Percentiles rank a stretch among this genome's conserved stretches.
Conservation (phyloP, 2,329 filamentous ascomycete genomes). For the Chrysosporium keratinophilum region DNA sequence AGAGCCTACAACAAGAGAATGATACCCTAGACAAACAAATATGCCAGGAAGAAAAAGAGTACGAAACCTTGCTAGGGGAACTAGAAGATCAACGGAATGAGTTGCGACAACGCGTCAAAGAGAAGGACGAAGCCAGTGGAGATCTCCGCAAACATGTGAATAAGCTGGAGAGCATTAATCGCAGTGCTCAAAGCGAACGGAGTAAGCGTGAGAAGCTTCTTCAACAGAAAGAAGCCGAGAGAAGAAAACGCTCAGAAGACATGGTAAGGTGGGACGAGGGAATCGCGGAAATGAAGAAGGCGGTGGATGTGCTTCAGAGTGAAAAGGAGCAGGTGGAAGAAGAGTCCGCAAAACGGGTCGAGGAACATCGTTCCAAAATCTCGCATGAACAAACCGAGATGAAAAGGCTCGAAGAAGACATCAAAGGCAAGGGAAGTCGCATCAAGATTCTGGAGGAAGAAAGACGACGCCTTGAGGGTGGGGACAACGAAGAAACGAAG, state of each 20-base stretch:
- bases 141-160: slow-evolving; percentile 74
- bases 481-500: slow-evolving; percentile 42
- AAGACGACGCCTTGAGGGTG: slow-evolving; percentile 40
- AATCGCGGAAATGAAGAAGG: slow-evolving; percentile 42
- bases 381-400: slow-evolving; percentile 40
- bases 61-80: slow-evolving; percentile 53
- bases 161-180: slow-evolving; percentile 68
- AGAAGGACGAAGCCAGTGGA: slow-evolving; percentile 82
- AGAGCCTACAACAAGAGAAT: slow-evolving; percentile 69
- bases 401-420: slow-evolving; percentile 51
- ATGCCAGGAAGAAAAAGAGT: slow-evolving; percentile 57
- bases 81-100: slow-evolving; percentile 68
- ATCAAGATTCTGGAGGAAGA: slow-evolving; percentile 54
- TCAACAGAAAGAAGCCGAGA: slow-evolving; percentile 50
- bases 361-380: slow-evolving; percentile 37
- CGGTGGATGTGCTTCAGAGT: slow-evolving; percentile 37
- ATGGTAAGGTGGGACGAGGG: slow-evolving; percentile 49
- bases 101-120: slow-evolving; percentile 65
- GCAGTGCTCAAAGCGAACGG: slow-evolving; percentile 66
- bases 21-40: slow-evolving; percentile 66
- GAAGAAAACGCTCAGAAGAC: slow-evolving; percentile 51
- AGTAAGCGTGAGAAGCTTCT: slow-evolving; percentile 61
- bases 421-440: slow-evolving; percentile 49
- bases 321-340: slow-evolving; percentile 36
- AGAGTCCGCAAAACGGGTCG: slow-evolving; percentile 31